Evolutionary conservation across 2,329 filamentous ascomycete species (phyloP).

Genomic region (Monosporascus sp.): DNA sequence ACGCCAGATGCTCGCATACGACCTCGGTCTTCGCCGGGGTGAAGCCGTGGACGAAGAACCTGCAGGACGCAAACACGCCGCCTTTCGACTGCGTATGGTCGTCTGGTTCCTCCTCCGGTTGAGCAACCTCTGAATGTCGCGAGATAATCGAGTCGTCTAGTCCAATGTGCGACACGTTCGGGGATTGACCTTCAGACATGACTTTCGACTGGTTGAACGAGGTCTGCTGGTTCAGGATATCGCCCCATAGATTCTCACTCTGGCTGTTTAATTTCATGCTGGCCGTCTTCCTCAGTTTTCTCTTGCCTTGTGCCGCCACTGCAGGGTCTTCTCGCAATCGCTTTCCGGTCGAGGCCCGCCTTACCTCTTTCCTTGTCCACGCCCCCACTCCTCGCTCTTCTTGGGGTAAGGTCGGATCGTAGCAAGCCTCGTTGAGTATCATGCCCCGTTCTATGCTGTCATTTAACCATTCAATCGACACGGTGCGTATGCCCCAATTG

Average conservation of each 20-base stretch:
- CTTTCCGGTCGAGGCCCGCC: slow-evolving; percentile 50
- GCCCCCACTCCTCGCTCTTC: slow-evolving; percentile 73
- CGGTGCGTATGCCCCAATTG: slow-evolving; percentile 73
- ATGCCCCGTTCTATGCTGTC: slow-evolving; percentile 82
- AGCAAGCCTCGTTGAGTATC: slow-evolving; percentile 82
- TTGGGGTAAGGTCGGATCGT: slow-evolving; percentile 65
- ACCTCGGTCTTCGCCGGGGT: slow-evolving; percentile 44
- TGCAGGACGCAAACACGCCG: slow-evolving; percentile 49
- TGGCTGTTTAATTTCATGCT: slow-evolving; percentile 79
- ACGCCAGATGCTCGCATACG: slow-evolving; percentile 41
- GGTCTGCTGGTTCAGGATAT: slow-evolving; percentile 61
- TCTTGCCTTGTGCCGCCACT: slow-evolving; percentile 51
- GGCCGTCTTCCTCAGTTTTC: slow-evolving; percentile 82
- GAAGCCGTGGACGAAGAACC: slow-evolving; percentile 59
- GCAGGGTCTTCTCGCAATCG: slow-evolving; percentile 46
- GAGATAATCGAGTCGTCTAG: slow-evolving; percentile 1
- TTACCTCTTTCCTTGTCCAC: slow-evolving; percentile 55
- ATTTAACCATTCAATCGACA: slow-evolving; percentile 78
- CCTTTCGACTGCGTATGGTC: slow-evolving; percentile 5
- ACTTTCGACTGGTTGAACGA: slow-evolving; percentile 22
- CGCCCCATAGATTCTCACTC: slow-evolving; percentile 81
- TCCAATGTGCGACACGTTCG: slow-evolving; percentile 7
- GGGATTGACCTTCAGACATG: slow-evolving; percentile 5
- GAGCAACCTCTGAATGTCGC: slow-evolving; percentile 1
- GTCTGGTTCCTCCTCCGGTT: slow-evolving; percentile 2